phyloP scores from a whole-genome alignment of 257 asterid species.

The Pogostemon cablin region DNA sequence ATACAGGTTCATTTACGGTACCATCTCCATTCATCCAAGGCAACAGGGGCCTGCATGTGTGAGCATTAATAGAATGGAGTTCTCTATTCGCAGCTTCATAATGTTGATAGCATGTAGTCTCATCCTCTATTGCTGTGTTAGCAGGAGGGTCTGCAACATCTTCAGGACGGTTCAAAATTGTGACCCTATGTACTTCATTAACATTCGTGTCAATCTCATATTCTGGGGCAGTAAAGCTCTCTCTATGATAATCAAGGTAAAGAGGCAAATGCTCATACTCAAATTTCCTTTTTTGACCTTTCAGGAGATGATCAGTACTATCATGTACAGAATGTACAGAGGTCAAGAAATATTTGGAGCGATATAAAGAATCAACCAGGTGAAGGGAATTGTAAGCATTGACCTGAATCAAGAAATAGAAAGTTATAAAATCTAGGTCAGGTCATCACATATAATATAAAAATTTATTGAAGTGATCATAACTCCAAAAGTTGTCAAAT shows the following conservation, averaged over 20 bases:
- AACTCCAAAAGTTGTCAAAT: neutral
- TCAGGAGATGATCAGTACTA: constrained; percentile 34
- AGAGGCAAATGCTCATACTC: constrained; percentile 35
- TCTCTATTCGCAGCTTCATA: constrained; percentile 41
- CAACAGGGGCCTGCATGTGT: constrained; percentile 57
- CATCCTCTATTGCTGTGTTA: constrained; percentile 37
- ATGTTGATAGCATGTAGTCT: constrained; percentile 32
- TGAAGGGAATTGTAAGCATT: constrained; percentile 70
- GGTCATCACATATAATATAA: constrained; percentile 3
- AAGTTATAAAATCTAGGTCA: constrained; percentile 23
- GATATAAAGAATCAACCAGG: constrained; percentile 75
- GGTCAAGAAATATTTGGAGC: constrained; percentile 82
- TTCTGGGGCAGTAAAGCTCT: constrained; percentile 30
- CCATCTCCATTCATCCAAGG: constrained; percentile 98
- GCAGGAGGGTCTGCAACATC: constrained; percentile 46
- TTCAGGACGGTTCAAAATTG: constrained; percentile 72
- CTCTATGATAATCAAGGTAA: constrained; percentile 31
- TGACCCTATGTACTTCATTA: constrained; percentile 67
- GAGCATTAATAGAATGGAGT: constrained; percentile 42
- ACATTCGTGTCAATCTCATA: constrained; percentile 38
- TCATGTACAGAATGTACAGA: constrained; percentile 49
- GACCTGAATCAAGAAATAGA: constrained; percentile 55
- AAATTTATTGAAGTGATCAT: neutral
- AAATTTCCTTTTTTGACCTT: constrained; percentile 37
- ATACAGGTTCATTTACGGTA: constrained; percentile 68